phyloP scores from a whole-genome alignment of 1,284 basidiomycete genomes.

The Malassezia japonica region DNA sequence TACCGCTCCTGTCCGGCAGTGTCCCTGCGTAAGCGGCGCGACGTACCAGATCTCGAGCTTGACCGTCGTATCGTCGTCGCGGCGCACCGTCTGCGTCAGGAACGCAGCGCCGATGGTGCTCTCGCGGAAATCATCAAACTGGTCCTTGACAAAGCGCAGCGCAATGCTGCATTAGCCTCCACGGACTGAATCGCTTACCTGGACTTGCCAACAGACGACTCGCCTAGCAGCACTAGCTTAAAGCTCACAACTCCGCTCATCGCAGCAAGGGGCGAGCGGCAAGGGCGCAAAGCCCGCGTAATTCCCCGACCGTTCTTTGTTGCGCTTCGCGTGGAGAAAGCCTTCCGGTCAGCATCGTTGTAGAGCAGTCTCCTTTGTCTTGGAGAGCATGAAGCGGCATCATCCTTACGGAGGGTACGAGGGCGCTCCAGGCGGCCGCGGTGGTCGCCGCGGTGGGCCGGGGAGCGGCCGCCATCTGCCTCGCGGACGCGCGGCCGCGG shows the following conservation, averaged over 20 bases:
- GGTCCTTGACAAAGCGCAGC: slow-evolving; percentile 87
- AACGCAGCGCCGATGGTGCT: slow-evolving; percentile 61
- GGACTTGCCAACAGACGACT: slow-evolving; percentile 94
- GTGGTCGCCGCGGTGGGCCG: slow-evolving; percentile 23
- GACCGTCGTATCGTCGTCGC: slow-evolving; percentile 78
- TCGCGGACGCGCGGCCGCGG: slow-evolving; percentile 16
- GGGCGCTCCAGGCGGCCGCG: slow-evolving; percentile 32
- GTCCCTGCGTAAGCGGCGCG: slow-evolving; percentile 18
- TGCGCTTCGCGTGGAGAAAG: too few relatives aligned
- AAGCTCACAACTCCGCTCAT: slow-evolving; percentile 29
- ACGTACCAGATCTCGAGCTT: slow-evolving; percentile 93
- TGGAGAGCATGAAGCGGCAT: slow-evolving; percentile 63
- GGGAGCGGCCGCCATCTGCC: slow-evolving; percentile 18
- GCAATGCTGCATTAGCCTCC: slow-evolving; percentile 60
- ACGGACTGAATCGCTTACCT: slow-evolving; percentile 49
- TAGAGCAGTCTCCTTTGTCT: neutral
- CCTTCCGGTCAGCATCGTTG: too few relatives aligned
- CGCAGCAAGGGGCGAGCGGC: neutral
- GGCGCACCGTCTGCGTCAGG: slow-evolving; percentile 83
- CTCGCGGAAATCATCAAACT: slow-evolving; percentile 93
- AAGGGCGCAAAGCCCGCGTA: neutral
- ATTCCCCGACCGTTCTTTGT: too few relatives aligned
- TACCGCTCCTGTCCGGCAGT: slow-evolving; percentile 87
- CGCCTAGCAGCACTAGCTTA: slow-evolving; percentile 84
- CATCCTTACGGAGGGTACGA: slow-evolving; percentile 74